Percentiles rank a stretch among this genome's conserved stretches.
Conservation (phyloP, 306 rosid genomes). For the Cicer judaicum region DNA sequence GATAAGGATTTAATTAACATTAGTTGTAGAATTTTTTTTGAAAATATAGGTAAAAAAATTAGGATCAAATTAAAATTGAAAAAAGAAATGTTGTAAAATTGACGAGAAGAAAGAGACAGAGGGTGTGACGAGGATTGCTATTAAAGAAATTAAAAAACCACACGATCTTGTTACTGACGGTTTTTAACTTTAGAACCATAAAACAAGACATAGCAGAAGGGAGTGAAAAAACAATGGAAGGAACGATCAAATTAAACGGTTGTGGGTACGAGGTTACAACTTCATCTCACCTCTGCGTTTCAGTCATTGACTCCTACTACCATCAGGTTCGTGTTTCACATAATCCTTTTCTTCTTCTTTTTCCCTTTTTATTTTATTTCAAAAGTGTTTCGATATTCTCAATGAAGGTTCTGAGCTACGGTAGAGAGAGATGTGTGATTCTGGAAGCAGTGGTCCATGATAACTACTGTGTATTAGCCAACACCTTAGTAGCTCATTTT, state of each 20-base stretch:
- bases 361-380: not conserved
- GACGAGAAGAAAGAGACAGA: not conserved
- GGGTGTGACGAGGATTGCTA: not conserved
- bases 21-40: too few species aligned
- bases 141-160: not conserved
- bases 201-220: not conserved
- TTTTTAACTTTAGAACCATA: not conserved
- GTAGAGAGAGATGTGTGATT: slow-evolving; percentile 80
- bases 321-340: slow-evolving; percentile 57
- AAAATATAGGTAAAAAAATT: too few species aligned
- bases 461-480: slow-evolving; percentile 77
- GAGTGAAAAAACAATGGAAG: slow-evolving; percentile 56
- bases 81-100: not conserved
- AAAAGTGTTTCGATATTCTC: slow-evolving; percentile 27
- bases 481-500: slow-evolving; percentile 68
- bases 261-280: slow-evolving; percentile 81
- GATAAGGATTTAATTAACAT: too few species aligned
- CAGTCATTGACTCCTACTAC: slow-evolving; percentile 75
- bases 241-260: slow-evolving; percentile 50
- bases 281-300: slow-evolving; percentile 72
- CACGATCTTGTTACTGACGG: not conserved
- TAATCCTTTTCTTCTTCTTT: not conserved
- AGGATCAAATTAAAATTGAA: too few species aligned
- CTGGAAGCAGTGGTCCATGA: slow-evolving; percentile 71
- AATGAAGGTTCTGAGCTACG: slow-evolving; percentile 68